Conservation (phyloP, 2,329 filamentous ascomycete genomes). For the Metarhizium album region DNA sequence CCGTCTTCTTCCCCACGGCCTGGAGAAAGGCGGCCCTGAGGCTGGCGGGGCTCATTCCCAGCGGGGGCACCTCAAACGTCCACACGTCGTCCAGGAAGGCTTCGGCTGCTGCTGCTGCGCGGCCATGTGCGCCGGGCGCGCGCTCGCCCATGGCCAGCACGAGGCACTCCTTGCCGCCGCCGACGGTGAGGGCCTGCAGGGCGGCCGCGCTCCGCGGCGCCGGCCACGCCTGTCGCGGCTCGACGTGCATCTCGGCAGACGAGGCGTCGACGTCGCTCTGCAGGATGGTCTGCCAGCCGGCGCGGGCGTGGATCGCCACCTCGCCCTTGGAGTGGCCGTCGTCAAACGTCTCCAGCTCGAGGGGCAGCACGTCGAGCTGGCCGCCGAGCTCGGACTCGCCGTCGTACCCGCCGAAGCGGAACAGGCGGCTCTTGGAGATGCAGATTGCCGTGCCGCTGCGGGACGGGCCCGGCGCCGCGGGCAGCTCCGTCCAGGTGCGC, state of each 20-base stretch:
- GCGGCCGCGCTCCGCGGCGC: constrained; percentile 41
- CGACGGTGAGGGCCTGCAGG: constrained; percentile 45
- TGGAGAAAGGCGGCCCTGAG: constrained; percentile 45
- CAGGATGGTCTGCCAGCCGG: constrained; percentile 43
- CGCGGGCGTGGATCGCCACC: constrained; percentile 37
- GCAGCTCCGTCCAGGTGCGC: constrained; percentile 56
- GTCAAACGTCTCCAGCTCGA: constrained; percentile 45
- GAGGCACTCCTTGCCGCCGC: constrained; percentile 50
- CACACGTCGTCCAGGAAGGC: constrained; percentile 51
- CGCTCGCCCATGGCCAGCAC: constrained; percentile 51
- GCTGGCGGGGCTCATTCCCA: constrained; percentile 43
- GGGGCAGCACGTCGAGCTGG: constrained; percentile 53
- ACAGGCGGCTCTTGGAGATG: constrained; percentile 53
- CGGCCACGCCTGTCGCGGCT: constrained; percentile 34
- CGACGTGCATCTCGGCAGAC: constrained; percentile 24
- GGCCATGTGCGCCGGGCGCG: constrained; percentile 35
- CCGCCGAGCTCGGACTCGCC: constrained; percentile 60
- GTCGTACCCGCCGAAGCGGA: constrained; percentile 73
- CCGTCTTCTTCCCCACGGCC: constrained; percentile 39
- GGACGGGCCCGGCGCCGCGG: constrained; percentile 53
- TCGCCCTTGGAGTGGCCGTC: constrained; percentile 38
- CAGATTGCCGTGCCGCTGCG: constrained; percentile 60
- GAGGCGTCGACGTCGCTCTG: constrained; percentile 24
- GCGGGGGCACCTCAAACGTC: constrained; percentile 50
- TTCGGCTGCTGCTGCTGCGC: constrained; percentile 39